phyloP scores from a whole-genome alignment of 2,329 filamentous ascomycete genomes.

The Lasiodiplodia hormozganensis region DNA sequence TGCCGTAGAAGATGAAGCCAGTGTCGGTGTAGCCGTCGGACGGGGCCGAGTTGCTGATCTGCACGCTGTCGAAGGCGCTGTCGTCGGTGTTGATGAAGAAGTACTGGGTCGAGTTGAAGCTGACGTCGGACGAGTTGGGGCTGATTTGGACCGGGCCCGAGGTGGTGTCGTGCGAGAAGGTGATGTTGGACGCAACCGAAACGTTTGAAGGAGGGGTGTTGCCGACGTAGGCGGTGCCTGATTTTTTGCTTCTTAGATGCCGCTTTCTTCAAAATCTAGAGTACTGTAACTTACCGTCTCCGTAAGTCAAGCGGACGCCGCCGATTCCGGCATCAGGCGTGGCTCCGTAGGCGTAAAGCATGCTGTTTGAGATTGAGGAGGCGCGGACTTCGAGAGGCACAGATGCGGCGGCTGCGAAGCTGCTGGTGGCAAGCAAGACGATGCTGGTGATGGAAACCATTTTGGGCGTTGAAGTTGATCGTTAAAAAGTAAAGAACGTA shows the following conservation, averaged over 20 bases:
- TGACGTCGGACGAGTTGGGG: conserved; percentile 18
- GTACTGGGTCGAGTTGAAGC: neutral
- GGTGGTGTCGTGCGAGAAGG: conserved; percentile 18
- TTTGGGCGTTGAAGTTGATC: neutral
- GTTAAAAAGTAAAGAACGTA: conserved; percentile 21
- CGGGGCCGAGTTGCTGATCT: conserved; percentile 2
- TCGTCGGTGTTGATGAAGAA: conserved; percentile 21
- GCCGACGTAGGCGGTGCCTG: conserved; percentile 22
- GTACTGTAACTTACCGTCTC: conserved; percentile 5
- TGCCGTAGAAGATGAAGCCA: conserved; percentile 26
- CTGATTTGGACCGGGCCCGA: conserved; percentile 1
- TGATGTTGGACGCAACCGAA: conserved; percentile 23
- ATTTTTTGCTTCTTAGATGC: neutral
- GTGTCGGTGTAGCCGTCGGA: conserved; percentile 24
- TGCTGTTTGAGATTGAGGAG: neutral
- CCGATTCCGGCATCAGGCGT: conserved; percentile 17
- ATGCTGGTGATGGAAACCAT: conserved; percentile 16
- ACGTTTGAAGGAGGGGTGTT: conserved; percentile 16
- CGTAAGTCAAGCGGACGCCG: conserved; percentile 21
- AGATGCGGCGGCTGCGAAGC: conserved; percentile 18
- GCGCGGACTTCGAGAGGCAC: conserved; percentile 6
- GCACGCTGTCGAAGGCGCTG: conserved; percentile 22
- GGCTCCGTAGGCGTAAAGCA: conserved; percentile 25
- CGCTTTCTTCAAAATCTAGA: neutral
- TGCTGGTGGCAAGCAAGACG: conserved; percentile 17